These are phyloP conservation scores for Lablab purpureus DNA, from an alignment of 306 rosid species.

Conservation along the genomic window DNA sequence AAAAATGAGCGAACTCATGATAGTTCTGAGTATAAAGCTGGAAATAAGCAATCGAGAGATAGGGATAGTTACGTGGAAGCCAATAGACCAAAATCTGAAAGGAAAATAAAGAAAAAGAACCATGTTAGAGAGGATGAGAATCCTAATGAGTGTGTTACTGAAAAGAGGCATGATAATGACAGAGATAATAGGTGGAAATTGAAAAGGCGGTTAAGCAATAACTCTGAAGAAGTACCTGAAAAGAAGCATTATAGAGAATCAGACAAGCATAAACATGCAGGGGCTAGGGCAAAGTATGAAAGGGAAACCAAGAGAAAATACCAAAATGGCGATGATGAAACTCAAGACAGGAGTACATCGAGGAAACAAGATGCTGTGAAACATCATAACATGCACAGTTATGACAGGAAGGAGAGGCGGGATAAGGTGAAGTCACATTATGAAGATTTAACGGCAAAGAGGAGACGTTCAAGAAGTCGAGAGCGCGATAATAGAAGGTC, in stretches of 20 bases:
- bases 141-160: constrained; percentile 45
- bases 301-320: constrained; percentile 72
- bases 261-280: constrained; percentile 58
- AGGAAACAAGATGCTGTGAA: constrained; percentile 64
- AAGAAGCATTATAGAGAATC: constrained; percentile 66
- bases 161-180: constrained; percentile 61
- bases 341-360: constrained; percentile 49
- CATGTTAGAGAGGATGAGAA: constrained; percentile 59
- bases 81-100: constrained; percentile 58
- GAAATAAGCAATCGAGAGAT: constrained; percentile 62
- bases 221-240: constrained; percentile 52
- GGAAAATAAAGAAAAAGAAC: constrained; percentile 66
- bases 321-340: constrained; percentile 59
- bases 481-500: constrained; percentile 65
- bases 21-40: constrained; percentile 55
- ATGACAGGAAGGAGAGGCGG: constrained; percentile 60
- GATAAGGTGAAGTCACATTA: constrained; percentile 54
- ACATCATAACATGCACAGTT: constrained; percentile 47
- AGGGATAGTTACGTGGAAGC: constrained; percentile 60
- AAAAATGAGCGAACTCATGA: constrained; percentile 47
- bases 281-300: constrained; percentile 58
- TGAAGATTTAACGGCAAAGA: constrained; percentile 67
- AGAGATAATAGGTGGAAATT: constrained; percentile 43
- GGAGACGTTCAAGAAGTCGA: constrained; percentile 72
- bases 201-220: constrained; percentile 39